Evolutionary conservation across 1,284 basidiomycete genomes (phyloP), one percentile per base, ranked within the genome.

Genomic region (Pisolithus thermaeus): DNA sequence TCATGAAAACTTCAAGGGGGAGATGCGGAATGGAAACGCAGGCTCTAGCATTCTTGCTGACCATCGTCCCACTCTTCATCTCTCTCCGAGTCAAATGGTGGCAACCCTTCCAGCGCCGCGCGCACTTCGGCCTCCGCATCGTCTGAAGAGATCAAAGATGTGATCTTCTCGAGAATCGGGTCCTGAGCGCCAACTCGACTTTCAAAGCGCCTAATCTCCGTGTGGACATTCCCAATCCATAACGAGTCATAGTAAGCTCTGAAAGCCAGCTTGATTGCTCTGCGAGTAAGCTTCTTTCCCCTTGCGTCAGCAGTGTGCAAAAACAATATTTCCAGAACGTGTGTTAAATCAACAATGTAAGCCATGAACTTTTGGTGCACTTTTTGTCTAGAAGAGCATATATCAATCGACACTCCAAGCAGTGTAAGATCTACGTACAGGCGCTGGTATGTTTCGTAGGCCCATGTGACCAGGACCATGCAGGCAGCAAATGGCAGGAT

Each of bases 391-490:
- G 9, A 41, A 18, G 20, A 9, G 12, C 20, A 37, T 23, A 1
- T 7, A 38, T 28, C 12, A 32, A 22, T 8, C 50, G 8, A 47
- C 11, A 27, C n/a, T 0, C 6, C 38, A 14, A 3, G 8, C 12
- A 12, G 7, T 23, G 4, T 9, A 32, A n/a, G 23, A 16, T 7
- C 25, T 27, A 54, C 59, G 53, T 50, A 67, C 64, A 62, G 56
- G 50, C 59, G 50, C 28, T 58, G 51, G 49, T 68, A 67, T 1
- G 63, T 54, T 20, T 61, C 53, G 38, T 56, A 58, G 2, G 56
- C 55, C 66, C 66, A 68, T 42, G 55, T 55, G 11, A 59, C 60
- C 3, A 64, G 46, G 8, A 61, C 59, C 9, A 58, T 22, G 23
- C 51, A 37, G 23, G 56, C 59, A n/a, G 53, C 53, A 20, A 66